Conservation (phyloP, 164 flowering plant species). For the Santalum album region DNA sequence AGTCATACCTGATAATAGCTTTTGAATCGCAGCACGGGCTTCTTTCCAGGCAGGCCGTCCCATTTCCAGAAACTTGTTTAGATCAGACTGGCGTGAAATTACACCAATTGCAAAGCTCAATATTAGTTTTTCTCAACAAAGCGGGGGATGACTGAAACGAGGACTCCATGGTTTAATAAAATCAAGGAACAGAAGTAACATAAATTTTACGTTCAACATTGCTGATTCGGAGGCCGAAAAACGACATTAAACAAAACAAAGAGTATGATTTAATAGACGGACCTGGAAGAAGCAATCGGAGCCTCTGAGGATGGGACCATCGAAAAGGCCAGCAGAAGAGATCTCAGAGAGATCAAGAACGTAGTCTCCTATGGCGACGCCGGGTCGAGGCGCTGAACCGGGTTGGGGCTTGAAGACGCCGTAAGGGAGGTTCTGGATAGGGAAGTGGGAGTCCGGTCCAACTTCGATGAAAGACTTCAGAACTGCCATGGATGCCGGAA, state of each 20-base stretch:
- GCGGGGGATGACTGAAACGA: too few relatives aligned
- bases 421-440: conserved; percentile 90
- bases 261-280: background rate
- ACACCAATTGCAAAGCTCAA: background rate
- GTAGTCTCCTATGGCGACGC: conserved; percentile 83
- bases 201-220: too few relatives aligned
- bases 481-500: conserved; percentile 33
- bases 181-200: too few relatives aligned
- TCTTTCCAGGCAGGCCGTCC: conserved; percentile 98
- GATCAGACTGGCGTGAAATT: conserved; percentile 48
- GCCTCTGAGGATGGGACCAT: conserved; percentile 51
- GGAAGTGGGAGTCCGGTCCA: conserved; percentile 71
- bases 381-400: conserved; percentile 46
- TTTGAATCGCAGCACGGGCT: conserved; percentile 86
- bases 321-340: conserved; percentile 67
- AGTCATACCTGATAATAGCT: conserved; percentile 65
- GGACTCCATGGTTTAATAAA: too few relatives aligned
- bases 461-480: conserved; percentile 73
- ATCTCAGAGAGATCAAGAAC: conserved; percentile 77
- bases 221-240: too few relatives aligned
- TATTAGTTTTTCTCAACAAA: too few relatives aligned
- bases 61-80: conserved; percentile 73
- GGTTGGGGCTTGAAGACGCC: conserved; percentile 61
- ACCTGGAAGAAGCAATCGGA: conserved; percentile 85
- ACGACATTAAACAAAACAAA: too few relatives aligned